Base-by-base conservation (phyloP, 345 rosid species). In the Leavenworthia alabamica region DNA sequence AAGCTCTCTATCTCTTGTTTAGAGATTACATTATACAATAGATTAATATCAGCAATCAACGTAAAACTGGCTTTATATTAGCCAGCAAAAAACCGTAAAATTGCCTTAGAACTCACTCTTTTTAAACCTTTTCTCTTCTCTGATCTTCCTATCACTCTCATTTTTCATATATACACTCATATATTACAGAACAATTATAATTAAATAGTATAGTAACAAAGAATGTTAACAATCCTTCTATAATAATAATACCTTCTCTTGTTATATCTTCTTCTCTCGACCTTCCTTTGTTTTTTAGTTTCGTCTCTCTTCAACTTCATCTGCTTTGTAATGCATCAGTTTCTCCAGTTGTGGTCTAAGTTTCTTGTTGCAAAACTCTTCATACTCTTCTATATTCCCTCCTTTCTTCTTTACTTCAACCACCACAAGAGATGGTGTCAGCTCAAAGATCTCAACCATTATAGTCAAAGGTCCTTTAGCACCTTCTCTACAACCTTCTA, bases 361-460 rank as follows among this genome's bases (percentile, higher is more conserved):
- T 66, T 84, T 94, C 52, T 54, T 82, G 44, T 77, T 74, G 67
- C 86, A 90, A 42, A 90, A 90, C 14, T 90, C 96, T 26, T 85
- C 97, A 20, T 83, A 90, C 74, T 90, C 97, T 59, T 78, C 83
- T 72, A 45, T 78, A 27, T 85, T 85, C n/a, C 97, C 97, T 62
- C 94, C 87, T 79, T 90, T 88, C 83, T 85, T 90, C 94, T 80
- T 88, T 22, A 90, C 94, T 65, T 90, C 97, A 59, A 90, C 83
- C 44, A 90, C 82, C 41, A 82, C 88, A 77, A 90, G 75, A 9
- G 70, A 64, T 5, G 83, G 68, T 8, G 86, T 86, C 48, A 84
- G 47, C 59, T 84, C 90, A 43, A 82, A 84, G 10, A 84, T 78
- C 77, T 84, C 90, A 3, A 82, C 80, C 2, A 77, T 78, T 56